phyloP scores from a whole-genome alignment of 768 basidiomycete genomes.

The Gelatoporia subvermispora region DNA sequence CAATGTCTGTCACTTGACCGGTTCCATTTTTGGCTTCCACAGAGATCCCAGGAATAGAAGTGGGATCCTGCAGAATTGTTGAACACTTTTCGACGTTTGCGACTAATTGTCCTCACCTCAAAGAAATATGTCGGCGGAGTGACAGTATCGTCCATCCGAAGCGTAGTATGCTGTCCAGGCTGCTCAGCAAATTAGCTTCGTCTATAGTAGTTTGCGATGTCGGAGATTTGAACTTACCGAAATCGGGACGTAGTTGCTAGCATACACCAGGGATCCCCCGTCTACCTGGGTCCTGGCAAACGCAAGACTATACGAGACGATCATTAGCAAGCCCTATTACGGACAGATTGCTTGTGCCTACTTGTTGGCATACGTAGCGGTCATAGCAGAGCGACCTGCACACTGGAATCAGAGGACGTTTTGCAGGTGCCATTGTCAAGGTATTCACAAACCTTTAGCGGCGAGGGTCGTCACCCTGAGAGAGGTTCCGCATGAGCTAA shows the following conservation, averaged over 20 bases:
- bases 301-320: background rate
- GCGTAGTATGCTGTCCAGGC: conserved; percentile 1
- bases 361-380: conserved; percentile 3
- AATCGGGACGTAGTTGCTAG: conserved; percentile 7
- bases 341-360: background rate
- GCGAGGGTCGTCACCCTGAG: conserved; percentile 1
- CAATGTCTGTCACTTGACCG: background rate
- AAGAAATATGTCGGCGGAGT: background rate
- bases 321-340: background rate
- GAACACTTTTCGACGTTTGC: background rate
- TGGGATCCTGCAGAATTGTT: background rate
- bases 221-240: background rate
- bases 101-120: background rate
- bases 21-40: conserved; percentile 5
- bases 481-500: too few relatives aligned
- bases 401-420: background rate
- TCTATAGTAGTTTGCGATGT: too few relatives aligned
- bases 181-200: background rate
- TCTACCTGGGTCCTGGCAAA: conserved; percentile 2
- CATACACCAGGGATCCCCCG: background rate
- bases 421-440: too few relatives aligned
- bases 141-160: background rate
- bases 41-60: background rate
- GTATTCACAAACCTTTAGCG: background rate
- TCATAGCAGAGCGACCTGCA: conserved; percentile 1